These are phyloP conservation scores for Pseudogymnoascus sp. DNA, from an alignment of 2,329 filamentous ascomycete genomes.

Conservation along the genomic window DNA sequence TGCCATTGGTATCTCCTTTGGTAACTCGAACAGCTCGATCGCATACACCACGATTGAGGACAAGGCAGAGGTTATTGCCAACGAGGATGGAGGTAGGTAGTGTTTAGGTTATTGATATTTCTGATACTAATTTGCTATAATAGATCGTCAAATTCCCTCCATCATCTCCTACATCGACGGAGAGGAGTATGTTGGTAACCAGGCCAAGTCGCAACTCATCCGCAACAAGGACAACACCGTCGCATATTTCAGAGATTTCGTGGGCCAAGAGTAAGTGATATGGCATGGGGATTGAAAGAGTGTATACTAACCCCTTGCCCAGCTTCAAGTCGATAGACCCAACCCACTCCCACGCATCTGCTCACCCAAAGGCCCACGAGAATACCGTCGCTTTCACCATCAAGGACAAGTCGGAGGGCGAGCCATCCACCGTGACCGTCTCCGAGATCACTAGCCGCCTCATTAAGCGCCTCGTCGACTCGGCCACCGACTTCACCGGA, in stretches of 20 bases:
- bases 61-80: constrained; percentile 95
- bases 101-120: background rate
- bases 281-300: background rate
- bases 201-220: constrained; percentile 89
- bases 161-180: constrained; percentile 90
- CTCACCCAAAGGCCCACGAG: constrained; percentile 71
- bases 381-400: constrained; percentile 73
- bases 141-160: constrained; percentile 93
- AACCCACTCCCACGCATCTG: constrained; percentile 85
- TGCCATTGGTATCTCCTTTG: constrained; percentile 93
- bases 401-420: constrained; percentile 63
- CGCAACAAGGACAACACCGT: constrained; percentile 90
- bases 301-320: constrained; percentile 17
- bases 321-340: constrained; percentile 94
- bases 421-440: constrained; percentile 61
- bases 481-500: constrained; percentile 85
- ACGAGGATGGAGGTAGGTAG: constrained; percentile 87
- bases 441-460: constrained; percentile 79
- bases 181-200: constrained; percentile 92
- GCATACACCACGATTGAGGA: constrained; percentile 88
- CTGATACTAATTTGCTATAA: constrained; percentile 7
- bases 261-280: constrained; percentile 74
- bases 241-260: constrained; percentile 90
- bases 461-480: constrained; percentile 68
- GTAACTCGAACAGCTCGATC: constrained; percentile 97